Evolutionary conservation across 352 stramenopile species (phyloP).

Genomic region (Pythium monospermum): DNA sequence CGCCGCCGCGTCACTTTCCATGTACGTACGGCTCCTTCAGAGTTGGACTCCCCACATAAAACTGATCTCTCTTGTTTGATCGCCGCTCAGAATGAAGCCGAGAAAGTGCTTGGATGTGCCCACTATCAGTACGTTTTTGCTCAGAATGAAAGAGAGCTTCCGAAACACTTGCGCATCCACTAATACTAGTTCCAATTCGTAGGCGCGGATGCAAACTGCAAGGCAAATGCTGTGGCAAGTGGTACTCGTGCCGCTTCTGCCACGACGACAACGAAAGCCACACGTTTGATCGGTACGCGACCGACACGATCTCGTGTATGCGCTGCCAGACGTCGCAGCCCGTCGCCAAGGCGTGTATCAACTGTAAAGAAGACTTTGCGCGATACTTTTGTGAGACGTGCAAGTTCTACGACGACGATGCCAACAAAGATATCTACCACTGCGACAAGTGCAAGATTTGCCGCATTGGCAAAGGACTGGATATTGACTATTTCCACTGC

Average conservation of each 20-base stretch:
- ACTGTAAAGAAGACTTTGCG: conserved; percentile 82
- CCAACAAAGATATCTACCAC: conserved; percentile 94
- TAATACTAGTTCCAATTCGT: neutral
- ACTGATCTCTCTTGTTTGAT: too few species aligned
- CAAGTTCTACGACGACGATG: conserved; percentile 94
- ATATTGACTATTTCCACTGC: conserved; percentile 98
- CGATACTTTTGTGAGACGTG: conserved; percentile 95
- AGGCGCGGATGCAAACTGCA: conserved; percentile 71
- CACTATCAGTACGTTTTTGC: conserved; percentile 73
- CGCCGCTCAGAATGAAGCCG: conserved; percentile 65
- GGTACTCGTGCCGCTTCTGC: conserved; percentile 89
- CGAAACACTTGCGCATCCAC: too few species aligned
- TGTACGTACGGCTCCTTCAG: conserved; percentile 33
- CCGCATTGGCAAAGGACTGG: conserved; percentile 90
- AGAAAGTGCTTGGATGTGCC: conserved; percentile 65
- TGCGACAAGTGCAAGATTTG: conserved; percentile 98
- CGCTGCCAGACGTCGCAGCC: conserved; percentile 78
- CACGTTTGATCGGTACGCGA: conserved; percentile 91
- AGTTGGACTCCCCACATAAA: too few species aligned
- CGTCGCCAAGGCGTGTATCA: conserved; percentile 50
- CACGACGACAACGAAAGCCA: conserved; percentile 87
- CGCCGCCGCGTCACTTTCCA: conserved; percentile 44
- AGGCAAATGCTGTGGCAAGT: conserved; percentile 83
- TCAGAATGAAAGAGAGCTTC: too few species aligned
- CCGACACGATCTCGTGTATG: conserved; percentile 95